Evolutionary conservation across 495 filamentous ascomycete genomes (phyloP), one percentile per base, ranked within the genome.

Genomic region (Pyrenula aspistea): DNA sequence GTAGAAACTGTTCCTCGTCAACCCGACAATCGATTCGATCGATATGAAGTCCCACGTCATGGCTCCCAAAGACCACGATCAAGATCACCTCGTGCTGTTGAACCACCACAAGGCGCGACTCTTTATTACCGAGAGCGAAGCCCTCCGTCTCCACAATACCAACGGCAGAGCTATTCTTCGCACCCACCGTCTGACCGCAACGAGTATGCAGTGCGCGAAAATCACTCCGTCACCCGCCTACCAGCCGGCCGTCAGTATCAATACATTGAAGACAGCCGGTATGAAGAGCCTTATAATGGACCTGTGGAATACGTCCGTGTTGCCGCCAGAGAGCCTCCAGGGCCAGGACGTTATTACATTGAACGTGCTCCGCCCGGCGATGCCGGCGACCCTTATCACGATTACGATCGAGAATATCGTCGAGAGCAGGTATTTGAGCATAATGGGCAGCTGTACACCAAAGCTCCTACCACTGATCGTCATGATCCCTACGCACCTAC

Each of bases 171-270:
- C 15, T 42, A 8, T 15, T 15, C 70, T 68, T 12, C 63, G 58
- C 36, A 72, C 68, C 51, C 69, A 67, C 53, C 57, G 47, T 4
- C 71, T 53, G 0, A 68, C 71, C 2, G 68, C 68, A 24, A 70
- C 65, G 47, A 72, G 68, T 22, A 56, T 63, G 11, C 63, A 59
- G 59, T 72, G 62, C 11, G 25, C 31, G 15, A 42, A 42, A 42
- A 42, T 15, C 31, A 42, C 8, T 15, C 31, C 15, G 31, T 42
- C 31, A 42, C 31, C 15, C 31, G 31, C 15, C 31, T 42, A 42
- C 31, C 31, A 8, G 31, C 31, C 15, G 15, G 15, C 15, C 31
- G 31, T 42, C 57, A 56, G 24, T 51, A 57, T 52, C 55, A 61
- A 51, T 58, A 61, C 20, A 22, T 61, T 21, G 62, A 64, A 2